Evolutionary conservation across 176 grass and related monocot genomes (phyloP).

Genomic region (Hordeum marinum): DNA sequence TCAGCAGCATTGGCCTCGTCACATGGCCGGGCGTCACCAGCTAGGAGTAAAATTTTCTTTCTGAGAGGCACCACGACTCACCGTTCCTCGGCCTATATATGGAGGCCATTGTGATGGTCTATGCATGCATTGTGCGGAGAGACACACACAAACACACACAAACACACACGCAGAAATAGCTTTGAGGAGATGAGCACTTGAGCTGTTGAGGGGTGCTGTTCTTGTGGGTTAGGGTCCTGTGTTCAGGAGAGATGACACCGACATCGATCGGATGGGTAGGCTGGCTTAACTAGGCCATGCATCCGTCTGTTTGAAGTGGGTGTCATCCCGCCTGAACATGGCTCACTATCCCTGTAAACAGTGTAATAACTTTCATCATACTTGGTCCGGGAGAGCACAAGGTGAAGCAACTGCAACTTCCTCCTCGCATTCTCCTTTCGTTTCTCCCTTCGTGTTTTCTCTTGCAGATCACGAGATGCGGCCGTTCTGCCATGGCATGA

Average conservation of each 20-base stretch:
- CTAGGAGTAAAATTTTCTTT: not conserved
- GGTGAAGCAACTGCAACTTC: not conserved
- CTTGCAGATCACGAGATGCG: not conserved
- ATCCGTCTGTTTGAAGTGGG: not conserved
- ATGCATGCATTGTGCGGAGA: not conserved
- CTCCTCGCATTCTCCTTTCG: not conserved
- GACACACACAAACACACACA: not conserved
- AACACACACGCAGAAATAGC: not conserved
- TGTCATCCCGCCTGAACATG: constrained; percentile 53
- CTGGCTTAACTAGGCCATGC: not conserved
- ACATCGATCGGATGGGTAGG: not conserved
- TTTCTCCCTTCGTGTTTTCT: not conserved
- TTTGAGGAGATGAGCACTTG: not conserved
- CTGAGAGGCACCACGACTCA: not conserved
- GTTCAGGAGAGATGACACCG: constrained; percentile 81
- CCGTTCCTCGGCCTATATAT: constrained; percentile 17
- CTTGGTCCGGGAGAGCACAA: not conserved
- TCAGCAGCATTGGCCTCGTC: not conserved
- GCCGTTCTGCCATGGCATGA: not conserved
- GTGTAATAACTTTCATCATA: not conserved
- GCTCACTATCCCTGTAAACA: not conserved
- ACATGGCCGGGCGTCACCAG: not conserved
- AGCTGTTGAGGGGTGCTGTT: not conserved
- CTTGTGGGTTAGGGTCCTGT: constrained; percentile 28
- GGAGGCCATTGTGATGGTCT: not conserved